Evolutionary conservation across 306 rosid species (phyloP).

Genomic region (Acmispon strigosus): DNA sequence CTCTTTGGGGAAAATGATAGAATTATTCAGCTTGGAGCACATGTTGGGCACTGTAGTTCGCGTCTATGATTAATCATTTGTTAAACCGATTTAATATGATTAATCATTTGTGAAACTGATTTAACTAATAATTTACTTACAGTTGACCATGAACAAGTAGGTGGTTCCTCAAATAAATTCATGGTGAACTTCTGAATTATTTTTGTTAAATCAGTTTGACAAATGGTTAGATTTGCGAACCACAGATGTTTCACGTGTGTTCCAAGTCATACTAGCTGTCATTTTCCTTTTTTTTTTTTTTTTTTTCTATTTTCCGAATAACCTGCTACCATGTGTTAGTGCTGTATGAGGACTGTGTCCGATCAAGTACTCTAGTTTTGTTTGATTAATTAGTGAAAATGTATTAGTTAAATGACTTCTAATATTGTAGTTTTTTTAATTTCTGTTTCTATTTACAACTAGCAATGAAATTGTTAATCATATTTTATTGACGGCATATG

Average conservation of each 20-base stretch:
- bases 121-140: background rate
- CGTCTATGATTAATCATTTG: background rate
- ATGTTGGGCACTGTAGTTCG: background rate
- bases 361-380: background rate
- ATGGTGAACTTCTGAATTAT: conserved; percentile 6
- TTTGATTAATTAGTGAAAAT: conserved; percentile 1
- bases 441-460: background rate
- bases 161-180: background rate
- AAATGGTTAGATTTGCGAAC: background rate
- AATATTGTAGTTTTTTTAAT: background rate
- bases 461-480: background rate
- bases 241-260: background rate
- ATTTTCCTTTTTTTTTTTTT: background rate
- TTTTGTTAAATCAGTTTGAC: background rate
- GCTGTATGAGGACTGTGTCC: background rate
- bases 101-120: background rate
- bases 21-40: conserved; percentile 7
- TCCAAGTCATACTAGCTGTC: background rate
- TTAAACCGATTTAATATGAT: background rate
- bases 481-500: background rate
- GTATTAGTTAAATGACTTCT: background rate
- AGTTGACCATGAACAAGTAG: conserved; percentile 15
- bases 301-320: background rate
- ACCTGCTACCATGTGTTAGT: conserved; percentile 1
- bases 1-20: background rate